Conservation (phyloP, 208 protist species). For the Acanthamoeba triangularis region DNA sequence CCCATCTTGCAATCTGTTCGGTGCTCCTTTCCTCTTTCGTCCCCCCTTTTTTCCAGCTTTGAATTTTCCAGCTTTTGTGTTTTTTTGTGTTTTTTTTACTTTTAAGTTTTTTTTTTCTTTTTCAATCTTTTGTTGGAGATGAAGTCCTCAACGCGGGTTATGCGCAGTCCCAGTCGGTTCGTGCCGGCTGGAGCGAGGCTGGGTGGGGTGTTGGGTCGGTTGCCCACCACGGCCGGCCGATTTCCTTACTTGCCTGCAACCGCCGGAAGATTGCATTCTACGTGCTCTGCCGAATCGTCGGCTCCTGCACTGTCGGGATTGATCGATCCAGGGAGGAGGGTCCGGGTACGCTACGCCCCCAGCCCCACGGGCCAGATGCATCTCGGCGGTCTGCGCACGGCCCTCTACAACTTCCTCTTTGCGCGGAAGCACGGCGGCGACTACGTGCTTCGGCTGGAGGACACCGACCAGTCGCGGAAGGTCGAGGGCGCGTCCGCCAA, state of each 20-base stretch:
- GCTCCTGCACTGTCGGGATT: not conserved
- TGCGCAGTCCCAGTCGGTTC: not conserved
- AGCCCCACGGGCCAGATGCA: constrained; percentile 91
- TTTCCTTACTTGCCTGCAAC: not conserved
- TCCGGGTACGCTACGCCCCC: constrained; percentile 90
- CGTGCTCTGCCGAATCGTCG: not conserved
- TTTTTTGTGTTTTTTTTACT: not conserved
- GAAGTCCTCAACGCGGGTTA: not conserved
- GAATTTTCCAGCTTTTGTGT: not conserved
- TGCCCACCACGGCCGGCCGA: too few relatives aligned
- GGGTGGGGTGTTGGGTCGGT: too few relatives aligned
- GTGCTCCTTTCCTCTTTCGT: not conserved
- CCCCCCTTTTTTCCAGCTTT: not conserved
- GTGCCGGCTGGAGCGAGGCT: not conserved
- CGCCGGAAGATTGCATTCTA: not conserved
- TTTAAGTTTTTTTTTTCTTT: too few relatives aligned
- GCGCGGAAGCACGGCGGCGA: constrained; percentile 88
- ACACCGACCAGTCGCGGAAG: constrained; percentile 90
- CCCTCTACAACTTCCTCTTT: constrained; percentile 92
- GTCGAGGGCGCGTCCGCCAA: constrained; percentile 83
- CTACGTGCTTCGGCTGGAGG: constrained; percentile 93
- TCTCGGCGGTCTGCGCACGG: constrained; percentile 92
- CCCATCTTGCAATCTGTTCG: not conserved
- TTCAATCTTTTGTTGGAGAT: not conserved
- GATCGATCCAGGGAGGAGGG: constrained; percentile 12